phyloP scores from a whole-genome alignment of 148 eudicot species.

The Mesembryanthemum crystallinum region DNA sequence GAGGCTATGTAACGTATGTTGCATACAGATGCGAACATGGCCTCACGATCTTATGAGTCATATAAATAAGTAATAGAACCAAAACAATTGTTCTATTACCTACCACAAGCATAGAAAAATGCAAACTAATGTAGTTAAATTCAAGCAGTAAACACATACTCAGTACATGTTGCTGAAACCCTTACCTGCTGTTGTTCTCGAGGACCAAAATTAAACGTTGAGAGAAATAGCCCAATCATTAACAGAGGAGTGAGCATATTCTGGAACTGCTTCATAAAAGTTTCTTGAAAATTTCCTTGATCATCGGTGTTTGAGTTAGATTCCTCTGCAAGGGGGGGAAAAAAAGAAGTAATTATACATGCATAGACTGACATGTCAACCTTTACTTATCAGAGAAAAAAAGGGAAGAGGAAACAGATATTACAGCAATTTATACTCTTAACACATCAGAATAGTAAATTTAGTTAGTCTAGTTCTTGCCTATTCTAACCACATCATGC shows the following conservation, averaged over 20 bases:
- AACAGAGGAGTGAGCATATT: slow-evolving; percentile 54
- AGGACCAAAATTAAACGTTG: slow-evolving; percentile 51
- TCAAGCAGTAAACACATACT: neutral
- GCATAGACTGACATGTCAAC: neutral
- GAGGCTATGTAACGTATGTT: neutral
- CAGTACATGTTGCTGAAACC: neutral
- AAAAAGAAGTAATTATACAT: neutral
- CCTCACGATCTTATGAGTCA: neutral
- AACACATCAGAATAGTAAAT: neutral
- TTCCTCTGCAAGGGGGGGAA: slow-evolving; percentile 46
- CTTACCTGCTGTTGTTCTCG: slow-evolving; percentile 68
- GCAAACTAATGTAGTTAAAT: neutral
- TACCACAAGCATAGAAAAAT: neutral
- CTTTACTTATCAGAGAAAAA: neutral
- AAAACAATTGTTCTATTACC: neutral
- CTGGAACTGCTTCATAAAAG: slow-evolving; percentile 62
- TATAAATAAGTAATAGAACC: neutral
- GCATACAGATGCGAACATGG: neutral
- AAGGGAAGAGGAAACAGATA: neutral
- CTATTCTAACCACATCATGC: neutral
- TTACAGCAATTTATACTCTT: neutral
- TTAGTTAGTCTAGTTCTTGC: neutral
- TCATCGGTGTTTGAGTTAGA: slow-evolving; percentile 55
- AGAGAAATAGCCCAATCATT: slow-evolving; percentile 55
- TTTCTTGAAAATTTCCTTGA: slow-evolving; percentile 48